Evolutionary conservation across 768 basidiomycete species (phyloP).

Genomic region (Lactarius evosmus): DNA sequence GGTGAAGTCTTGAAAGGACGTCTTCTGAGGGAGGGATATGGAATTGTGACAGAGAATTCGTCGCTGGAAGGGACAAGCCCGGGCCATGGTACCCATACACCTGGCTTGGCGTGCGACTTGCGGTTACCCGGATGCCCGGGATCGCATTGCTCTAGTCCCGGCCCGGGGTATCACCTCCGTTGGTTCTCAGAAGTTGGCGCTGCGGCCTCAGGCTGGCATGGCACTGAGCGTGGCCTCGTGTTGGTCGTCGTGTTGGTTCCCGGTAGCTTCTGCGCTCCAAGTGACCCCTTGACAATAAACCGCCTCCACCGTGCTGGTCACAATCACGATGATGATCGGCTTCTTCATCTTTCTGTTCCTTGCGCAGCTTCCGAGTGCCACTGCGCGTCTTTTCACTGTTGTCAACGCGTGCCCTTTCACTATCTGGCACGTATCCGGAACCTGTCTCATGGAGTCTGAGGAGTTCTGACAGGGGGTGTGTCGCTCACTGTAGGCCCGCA

Average conservation of each 20-base stretch:
- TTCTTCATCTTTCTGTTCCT: neutral
- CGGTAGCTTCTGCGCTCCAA: neutral
- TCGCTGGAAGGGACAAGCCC: neutral
- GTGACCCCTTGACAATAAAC: neutral
- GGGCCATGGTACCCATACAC: neutral
- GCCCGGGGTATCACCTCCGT: neutral
- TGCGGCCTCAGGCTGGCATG: neutral
- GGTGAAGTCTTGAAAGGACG: neutral
- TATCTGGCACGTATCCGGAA: constrained; percentile 13
- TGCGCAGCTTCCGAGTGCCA: constrained; percentile 2
- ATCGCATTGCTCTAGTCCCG: neutral
- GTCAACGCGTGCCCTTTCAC: constrained; percentile 25
- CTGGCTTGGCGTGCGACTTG: too few relatives aligned
- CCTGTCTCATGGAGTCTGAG: neutral
- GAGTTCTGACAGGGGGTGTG: constrained; percentile 2
- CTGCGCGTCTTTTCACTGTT: constrained; percentile 20
- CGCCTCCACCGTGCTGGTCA: neutral
- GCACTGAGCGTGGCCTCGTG: neutral
- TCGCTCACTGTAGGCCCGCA: constrained; percentile 17
- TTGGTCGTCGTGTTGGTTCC: neutral
- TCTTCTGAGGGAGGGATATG: too few relatives aligned
- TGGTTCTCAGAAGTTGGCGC: neutral
- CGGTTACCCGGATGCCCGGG: neutral
- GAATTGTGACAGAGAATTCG: too few relatives aligned
- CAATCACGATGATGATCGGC: neutral